Percentiles rank a stretch among this genome's conserved stretches.
Conservation (phyloP, 2,329 filamentous ascomycete genomes). For the Colletotrichum shisoi region DNA sequence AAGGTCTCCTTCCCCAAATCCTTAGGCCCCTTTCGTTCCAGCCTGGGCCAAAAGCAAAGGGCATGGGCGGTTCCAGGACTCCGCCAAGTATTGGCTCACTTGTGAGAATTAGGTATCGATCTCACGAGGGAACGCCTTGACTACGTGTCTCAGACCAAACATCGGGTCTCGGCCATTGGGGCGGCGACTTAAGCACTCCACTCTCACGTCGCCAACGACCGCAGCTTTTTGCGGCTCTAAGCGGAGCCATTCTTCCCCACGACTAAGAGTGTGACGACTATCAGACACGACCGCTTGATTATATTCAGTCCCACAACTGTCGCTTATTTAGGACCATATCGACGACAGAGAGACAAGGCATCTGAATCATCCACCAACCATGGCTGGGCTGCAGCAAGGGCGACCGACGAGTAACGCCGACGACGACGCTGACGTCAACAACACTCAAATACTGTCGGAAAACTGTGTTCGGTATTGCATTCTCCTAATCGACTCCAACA, state of each 20-base stretch:
- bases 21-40: not conserved
- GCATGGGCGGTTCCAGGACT: not conserved
- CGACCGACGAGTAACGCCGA: too few relatives aligned
- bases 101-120: not conserved
- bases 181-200: not conserved
- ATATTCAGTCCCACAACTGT: not conserved
- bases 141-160: too few relatives aligned
- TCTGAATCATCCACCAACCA: not conserved
- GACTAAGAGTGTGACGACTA: not conserved
- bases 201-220: not conserved
- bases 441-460: conserved; percentile 68
- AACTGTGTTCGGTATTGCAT: conserved; percentile 87
- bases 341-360: not conserved
- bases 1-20: not conserved
- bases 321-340: not conserved
- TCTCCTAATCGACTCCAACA: conserved; percentile 69
- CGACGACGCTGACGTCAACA: conserved; percentile 1
- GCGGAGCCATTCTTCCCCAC: not conserved
- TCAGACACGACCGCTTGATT: too few relatives aligned
- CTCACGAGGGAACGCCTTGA: too few relatives aligned
- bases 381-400: not conserved
- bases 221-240: not conserved
- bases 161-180: too few relatives aligned
- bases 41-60: not conserved
- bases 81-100: not conserved